A percentile compares a stretch with the other conserved stretches of the same genome.
phyloP scores from a whole-genome alignment of 352 stramenopile species.

The Pilasporangium apinafurcum region DNA sequence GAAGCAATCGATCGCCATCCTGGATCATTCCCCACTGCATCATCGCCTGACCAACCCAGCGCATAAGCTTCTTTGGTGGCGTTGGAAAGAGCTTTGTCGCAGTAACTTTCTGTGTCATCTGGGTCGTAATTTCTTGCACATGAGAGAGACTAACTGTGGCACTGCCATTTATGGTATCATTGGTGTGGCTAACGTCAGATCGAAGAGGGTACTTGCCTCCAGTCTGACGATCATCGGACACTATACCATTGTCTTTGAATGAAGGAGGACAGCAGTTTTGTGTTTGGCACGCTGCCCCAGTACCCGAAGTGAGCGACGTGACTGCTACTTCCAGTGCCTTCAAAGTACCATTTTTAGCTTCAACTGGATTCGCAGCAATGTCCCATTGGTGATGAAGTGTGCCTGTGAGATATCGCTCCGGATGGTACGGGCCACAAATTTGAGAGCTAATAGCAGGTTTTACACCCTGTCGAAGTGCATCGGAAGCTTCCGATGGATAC shows the following conservation, averaged over 20 bases:
- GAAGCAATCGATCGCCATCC: constrained; percentile 91
- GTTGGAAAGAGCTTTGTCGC: constrained; percentile 47
- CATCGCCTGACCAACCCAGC: constrained; percentile 82
- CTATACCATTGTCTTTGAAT: too few relatives aligned
- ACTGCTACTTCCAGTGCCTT: too few relatives aligned
- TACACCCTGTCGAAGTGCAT: constrained; percentile 74
- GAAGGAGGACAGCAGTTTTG: too few relatives aligned
- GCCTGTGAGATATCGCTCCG: constrained; percentile 31
- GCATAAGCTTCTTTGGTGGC: constrained; percentile 77
- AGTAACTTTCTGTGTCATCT: constrained; percentile 40
- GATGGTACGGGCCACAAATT: constrained; percentile 45
- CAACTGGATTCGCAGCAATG: constrained; percentile 1
- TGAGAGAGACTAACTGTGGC: constrained; percentile 11
- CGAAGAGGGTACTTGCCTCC: constrained; percentile 52
- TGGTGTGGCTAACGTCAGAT: too few relatives aligned
- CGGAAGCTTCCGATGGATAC: constrained; percentile 77
- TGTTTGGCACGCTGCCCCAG: constrained; percentile 13
- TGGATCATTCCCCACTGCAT: constrained; percentile 96
- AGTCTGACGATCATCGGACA: constrained; percentile 18
- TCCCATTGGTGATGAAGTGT: constrained; percentile 46
- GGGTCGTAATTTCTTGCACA: constrained; percentile 30
- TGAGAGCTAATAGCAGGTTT: constrained; percentile 51
- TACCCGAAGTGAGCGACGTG: not conserved
- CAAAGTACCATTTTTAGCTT: too few relatives aligned
- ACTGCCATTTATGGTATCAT: constrained; percentile 5